Evolutionary conservation across 805 yeast species (phyloP), one percentile per base, ranked within the genome.

Genomic region (Wickerhamomyces pijperi): DNA sequence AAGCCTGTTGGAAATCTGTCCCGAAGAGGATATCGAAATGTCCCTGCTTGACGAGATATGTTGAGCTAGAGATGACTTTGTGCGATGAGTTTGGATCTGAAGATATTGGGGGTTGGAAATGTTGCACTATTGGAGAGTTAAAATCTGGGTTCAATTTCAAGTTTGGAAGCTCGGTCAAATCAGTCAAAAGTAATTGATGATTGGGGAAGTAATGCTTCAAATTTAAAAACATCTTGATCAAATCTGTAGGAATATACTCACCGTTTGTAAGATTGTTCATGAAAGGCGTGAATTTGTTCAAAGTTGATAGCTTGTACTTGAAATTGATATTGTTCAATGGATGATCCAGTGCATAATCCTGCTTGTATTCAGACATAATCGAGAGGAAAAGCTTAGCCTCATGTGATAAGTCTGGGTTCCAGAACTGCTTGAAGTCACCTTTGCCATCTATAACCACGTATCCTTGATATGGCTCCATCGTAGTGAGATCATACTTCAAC

Each of bases 11-110:
- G 56, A 85, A 86, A 51, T 85, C 82, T 0, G 94, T 85, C 9
- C 94, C 84, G 52, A 85, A 85, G 80, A 83, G 76, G 37, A 85
- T 84, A 56, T 85, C 94, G 54, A 83, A 85, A 51, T 70, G 81
- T 0, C 95, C 95, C 54, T 83, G 94, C 32, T 79, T 70, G n/a
- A 74, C 80, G 88, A 85, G 78, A 55, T 77, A 84, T 0, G 88
- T 76, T 31, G 76, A 68, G 25, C 25, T 21, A 7, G 25, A 21
- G 6, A 21, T 21, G 25, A 21, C 25, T 21, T 21, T 21, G 9
- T 11, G 6, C 25, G 6, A 11, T 21, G 6, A 11, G 25, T 6
- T 11, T 7, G 0, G 79, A 73, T 17, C 82, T 77, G 4, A 83
- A 70, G 78, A 82, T 80, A 41, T 67, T 64, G 45, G 78, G 76